Percentiles rank a stretch among this genome's conserved stretches.
phyloP scores from a whole-genome alignment of 805 yeast genomes.

The Candida nonsorbophila region DNA sequence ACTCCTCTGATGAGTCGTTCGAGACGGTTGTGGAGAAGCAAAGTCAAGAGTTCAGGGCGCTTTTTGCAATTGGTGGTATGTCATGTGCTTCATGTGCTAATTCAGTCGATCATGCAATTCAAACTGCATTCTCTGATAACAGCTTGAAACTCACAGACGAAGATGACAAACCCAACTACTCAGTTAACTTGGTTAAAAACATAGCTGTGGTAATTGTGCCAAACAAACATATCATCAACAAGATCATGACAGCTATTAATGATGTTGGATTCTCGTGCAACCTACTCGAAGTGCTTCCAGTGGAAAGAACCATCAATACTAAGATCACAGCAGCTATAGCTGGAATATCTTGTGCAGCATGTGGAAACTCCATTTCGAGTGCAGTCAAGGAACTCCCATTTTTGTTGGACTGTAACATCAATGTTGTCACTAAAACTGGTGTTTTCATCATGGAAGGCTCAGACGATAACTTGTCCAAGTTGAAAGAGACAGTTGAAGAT shows the following conservation, averaged over 20 bases:
- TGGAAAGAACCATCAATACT: slow-evolving; percentile 42
- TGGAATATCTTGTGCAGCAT: slow-evolving; percentile 73
- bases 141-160: slow-evolving; percentile 4
- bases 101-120: slow-evolving; percentile 24
- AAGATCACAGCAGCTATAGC: slow-evolving; percentile 59
- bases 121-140: slow-evolving; percentile 10
- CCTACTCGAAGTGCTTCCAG: slow-evolving; percentile 56
- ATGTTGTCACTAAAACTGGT: slow-evolving; percentile 58
- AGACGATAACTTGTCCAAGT: slow-evolving; percentile 27
- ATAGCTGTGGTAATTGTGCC: slow-evolving; percentile 51
- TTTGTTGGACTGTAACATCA: slow-evolving; percentile 49
- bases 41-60: slow-evolving; percentile 37
- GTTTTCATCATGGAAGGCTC: slow-evolving; percentile 50
- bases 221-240: slow-evolving; percentile 41
- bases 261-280: slow-evolving; percentile 41
- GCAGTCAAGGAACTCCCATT: slow-evolving; percentile 45
- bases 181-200: slow-evolving; percentile 49
- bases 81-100: slow-evolving; percentile 35
- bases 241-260: slow-evolving; percentile 18
- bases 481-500: slow-evolving; percentile 55
- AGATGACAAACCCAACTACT: slow-evolving; percentile 25
- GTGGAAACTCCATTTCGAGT: slow-evolving; percentile 52
- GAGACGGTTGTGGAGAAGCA: slow-evolving; percentile 21
- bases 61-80: slow-evolving; percentile 47
- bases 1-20: slow-evolving; percentile 12